phyloP scores from a whole-genome alignment of 441 rosid species.

The Heliophila coronopifolia region DNA sequence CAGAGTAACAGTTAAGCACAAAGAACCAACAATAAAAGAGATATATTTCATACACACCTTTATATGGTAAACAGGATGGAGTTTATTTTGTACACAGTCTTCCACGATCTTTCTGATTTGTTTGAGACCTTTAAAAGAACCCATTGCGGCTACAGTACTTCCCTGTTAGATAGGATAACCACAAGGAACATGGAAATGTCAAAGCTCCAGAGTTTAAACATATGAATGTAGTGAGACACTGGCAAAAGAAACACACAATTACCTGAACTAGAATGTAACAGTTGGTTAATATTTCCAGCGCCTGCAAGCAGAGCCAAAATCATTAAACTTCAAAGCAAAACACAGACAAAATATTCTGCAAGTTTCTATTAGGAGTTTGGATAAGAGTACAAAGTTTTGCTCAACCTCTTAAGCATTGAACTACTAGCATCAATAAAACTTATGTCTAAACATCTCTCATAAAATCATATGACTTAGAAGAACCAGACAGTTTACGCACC shows the following conservation, averaged over 20 bases:
- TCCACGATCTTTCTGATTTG: constrained; percentile 81
- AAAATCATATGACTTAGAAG: neutral
- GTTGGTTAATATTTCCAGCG: constrained; percentile 77
- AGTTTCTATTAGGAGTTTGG: too few relatives aligned
- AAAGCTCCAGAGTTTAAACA: too few relatives aligned
- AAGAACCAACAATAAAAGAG: too few relatives aligned
- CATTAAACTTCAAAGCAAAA: too few relatives aligned
- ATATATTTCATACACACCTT: constrained; percentile 52
- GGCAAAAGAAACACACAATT: too few relatives aligned
- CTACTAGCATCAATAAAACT: too few relatives aligned
- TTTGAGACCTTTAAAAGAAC: constrained; percentile 73
- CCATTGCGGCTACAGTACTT: constrained; percentile 91
- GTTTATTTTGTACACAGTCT: constrained; percentile 60
- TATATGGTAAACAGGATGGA: constrained; percentile 90
- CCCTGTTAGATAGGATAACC: constrained; percentile 44
- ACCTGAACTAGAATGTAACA: constrained; percentile 96
- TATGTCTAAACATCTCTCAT: too few relatives aligned
- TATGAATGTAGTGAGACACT: neutral
- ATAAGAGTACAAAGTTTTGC: too few relatives aligned
- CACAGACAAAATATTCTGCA: too few relatives aligned
- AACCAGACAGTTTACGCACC: constrained; percentile 38
- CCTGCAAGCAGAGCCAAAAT: constrained; percentile 47
- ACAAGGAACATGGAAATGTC: neutral
- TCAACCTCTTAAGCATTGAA: too few relatives aligned
- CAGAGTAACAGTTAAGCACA: too few relatives aligned